phyloP scores from a whole-genome alignment of 345 rosid genomes.

The Sisymbrium irio region DNA sequence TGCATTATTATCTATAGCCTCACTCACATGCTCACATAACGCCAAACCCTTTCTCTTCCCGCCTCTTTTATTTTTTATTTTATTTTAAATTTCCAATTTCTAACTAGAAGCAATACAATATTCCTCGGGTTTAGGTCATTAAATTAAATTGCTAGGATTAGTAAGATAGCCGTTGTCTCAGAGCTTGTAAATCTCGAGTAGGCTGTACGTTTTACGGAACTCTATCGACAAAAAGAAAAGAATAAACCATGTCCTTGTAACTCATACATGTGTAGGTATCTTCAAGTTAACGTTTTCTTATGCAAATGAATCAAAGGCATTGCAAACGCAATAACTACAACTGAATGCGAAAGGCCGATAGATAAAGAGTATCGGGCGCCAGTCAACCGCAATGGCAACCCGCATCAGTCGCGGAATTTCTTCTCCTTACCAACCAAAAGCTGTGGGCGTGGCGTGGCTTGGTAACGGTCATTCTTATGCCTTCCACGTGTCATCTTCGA shows the following conservation, averaged over 20 bases:
- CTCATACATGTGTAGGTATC: neutral
- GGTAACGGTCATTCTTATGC: conserved; percentile 14
- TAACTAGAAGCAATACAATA: neutral
- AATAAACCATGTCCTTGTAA: neutral
- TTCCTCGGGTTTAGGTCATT: neutral
- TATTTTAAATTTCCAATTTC: neutral
- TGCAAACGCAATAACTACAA: neutral
- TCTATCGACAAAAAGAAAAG: neutral
- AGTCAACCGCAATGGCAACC: no score
- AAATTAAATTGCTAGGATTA: conserved; percentile 10
- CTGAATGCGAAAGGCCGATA: neutral
- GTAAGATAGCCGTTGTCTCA: conserved; percentile 29
- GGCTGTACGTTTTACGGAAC: conserved; percentile 17
- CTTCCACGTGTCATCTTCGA: neutral
- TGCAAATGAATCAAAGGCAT: neutral
- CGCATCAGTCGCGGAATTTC: neutral
- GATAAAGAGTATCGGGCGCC: no score
- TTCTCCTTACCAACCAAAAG: neutral
- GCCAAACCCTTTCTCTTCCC: neutral
- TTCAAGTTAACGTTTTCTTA: neutral
- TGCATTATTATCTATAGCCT: conserved; percentile 2
- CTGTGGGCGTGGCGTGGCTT: neutral
- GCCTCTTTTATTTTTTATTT: neutral
- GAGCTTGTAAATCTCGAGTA: conserved; percentile 27
- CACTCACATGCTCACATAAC: conserved; percentile 28